Evolutionary conservation across 2,329 filamentous ascomycete genomes (phyloP).

Genomic region (Hypoxylon rubiginosum): DNA sequence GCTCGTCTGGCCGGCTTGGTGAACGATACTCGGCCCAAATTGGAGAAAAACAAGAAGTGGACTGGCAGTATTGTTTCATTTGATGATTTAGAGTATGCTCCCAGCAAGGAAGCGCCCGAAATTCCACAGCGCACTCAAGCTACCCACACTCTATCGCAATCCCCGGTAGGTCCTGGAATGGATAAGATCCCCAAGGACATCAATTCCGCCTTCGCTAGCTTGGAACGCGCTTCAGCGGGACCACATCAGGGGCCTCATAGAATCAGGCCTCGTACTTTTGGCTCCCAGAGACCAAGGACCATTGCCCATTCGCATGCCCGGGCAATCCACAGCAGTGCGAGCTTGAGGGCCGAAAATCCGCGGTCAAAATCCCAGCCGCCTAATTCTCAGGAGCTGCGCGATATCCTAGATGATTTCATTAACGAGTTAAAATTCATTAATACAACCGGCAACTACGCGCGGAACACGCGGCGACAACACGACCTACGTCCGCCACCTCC

Average conservation of each 20-base stretch:
- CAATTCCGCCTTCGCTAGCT: slow-evolving; percentile 19
- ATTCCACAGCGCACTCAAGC: too few relatives aligned
- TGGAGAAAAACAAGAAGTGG: slow-evolving; percentile 54
- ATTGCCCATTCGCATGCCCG: slow-evolving; percentile 12
- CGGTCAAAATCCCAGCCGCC: not conserved
- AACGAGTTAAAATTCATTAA: slow-evolving; percentile 18
- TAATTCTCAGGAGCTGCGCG: slow-evolving; percentile 22
- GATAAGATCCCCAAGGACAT: not conserved
- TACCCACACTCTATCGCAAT: not conserved
- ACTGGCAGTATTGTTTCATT: slow-evolving; percentile 54
- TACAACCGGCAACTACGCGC: slow-evolving; percentile 27
- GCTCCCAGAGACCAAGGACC: not conserved
- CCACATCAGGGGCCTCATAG: slow-evolving; percentile 4
- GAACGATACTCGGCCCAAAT: slow-evolving; percentile 43
- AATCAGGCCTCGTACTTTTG: slow-evolving; percentile 1
- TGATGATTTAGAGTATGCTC: slow-evolving; percentile 50
- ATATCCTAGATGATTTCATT: slow-evolving; percentile 40
- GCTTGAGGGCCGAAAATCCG: not conserved
- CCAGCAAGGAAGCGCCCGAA: slow-evolving; percentile 12
- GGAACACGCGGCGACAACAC: slow-evolving; percentile 31
- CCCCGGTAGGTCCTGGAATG: not conserved
- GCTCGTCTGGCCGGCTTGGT: slow-evolving; percentile 50
- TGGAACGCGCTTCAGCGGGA: slow-evolving; percentile 32
- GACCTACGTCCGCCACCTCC: slow-evolving; percentile 11
- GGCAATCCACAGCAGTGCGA: slow-evolving; percentile 26